Conservation (phyloP, 768 basidiomycete species). For the Rhizopogon vinicolor region DNA sequence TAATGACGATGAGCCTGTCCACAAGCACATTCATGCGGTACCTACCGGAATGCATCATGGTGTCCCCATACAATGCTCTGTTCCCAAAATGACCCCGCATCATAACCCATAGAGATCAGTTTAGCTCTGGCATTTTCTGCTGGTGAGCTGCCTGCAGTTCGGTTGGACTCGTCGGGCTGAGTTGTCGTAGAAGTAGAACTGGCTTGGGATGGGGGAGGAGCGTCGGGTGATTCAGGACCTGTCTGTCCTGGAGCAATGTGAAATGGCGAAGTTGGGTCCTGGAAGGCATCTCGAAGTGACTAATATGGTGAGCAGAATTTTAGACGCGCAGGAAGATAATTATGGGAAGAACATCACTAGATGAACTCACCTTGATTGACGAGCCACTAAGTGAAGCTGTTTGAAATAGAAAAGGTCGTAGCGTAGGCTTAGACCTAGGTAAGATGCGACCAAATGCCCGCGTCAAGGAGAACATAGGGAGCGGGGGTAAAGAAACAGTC, state of each 20-base stretch:
- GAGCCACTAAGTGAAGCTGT: conserved; percentile 17
- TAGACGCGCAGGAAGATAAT: neutral
- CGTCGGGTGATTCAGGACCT: conserved; percentile 59
- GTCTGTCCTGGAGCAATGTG: conserved; percentile 53
- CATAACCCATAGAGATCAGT: conserved; percentile 47
- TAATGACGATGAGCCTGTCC: neutral
- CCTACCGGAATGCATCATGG: conserved; percentile 74
- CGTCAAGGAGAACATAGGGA: no score
- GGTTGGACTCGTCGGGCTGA: neutral
- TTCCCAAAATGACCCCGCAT: conserved; percentile 69
- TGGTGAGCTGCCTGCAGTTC: conserved; percentile 6
- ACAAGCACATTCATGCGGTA: conserved; percentile 2
- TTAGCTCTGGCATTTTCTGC: conserved; percentile 37
- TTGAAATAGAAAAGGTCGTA: neutral
- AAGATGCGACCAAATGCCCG: neutral
- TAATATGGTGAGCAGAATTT: conserved; percentile 17
- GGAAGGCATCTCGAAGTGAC: conserved; percentile 60
- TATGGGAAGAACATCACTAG: neutral
- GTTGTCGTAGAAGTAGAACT: neutral
- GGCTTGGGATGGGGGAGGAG: conserved; percentile 14
- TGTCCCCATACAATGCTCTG: conserved; percentile 79
- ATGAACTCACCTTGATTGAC: conserved; percentile 20
- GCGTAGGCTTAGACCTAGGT: neutral
- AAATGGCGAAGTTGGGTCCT: conserved; percentile 62
- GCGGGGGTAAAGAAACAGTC: no score